Evolutionary conservation across 352 stramenopile genomes (phyloP).

Genomic region (Globisporangium radiosum): DNA sequence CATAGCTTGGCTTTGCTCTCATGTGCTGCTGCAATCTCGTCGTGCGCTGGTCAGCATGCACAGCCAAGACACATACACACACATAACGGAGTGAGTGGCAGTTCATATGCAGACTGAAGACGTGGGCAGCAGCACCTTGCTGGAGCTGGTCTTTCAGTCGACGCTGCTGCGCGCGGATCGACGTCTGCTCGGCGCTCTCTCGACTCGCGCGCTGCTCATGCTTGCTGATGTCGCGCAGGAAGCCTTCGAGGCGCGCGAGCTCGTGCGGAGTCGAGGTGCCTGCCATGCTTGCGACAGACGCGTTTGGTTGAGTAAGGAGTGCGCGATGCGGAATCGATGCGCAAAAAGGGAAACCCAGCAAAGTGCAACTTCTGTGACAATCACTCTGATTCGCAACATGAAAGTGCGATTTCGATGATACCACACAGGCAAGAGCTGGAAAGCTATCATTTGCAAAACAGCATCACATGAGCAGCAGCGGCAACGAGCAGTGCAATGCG

Average conservation of each 20-base stretch:
- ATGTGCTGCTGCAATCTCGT: slow-evolving; percentile 41
- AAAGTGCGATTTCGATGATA: background rate
- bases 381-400: slow-evolving; percentile 4
- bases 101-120: background rate
- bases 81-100: background rate
- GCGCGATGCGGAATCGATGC: background rate
- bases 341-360: background rate
- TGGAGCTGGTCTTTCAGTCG: slow-evolving; percentile 50
- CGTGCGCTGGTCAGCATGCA: slow-evolving; percentile 26
- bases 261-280: slow-evolving; percentile 10
- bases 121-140: slow-evolving; percentile 18
- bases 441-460: too few species aligned
- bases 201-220: slow-evolving; percentile 39
- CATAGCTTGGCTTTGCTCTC: slow-evolving; percentile 43
- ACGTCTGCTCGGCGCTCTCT: slow-evolving; percentile 38
- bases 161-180: slow-evolving; percentile 36
- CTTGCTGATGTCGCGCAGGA: slow-evolving; percentile 45
- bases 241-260: slow-evolving; percentile 41
- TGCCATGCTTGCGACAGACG: background rate
- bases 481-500: too few species aligned
- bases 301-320: background rate
- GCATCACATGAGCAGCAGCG: too few species aligned
- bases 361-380: slow-evolving; percentile 11
- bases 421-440: too few species aligned
- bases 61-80: background rate